A percentile compares a stretch with the other conserved stretches of the same genome.
These are phyloP conservation scores for Schizothecium vesticola DNA, from an alignment of 495 filamentous ascomycete species.

Conservation along the genomic window DNA sequence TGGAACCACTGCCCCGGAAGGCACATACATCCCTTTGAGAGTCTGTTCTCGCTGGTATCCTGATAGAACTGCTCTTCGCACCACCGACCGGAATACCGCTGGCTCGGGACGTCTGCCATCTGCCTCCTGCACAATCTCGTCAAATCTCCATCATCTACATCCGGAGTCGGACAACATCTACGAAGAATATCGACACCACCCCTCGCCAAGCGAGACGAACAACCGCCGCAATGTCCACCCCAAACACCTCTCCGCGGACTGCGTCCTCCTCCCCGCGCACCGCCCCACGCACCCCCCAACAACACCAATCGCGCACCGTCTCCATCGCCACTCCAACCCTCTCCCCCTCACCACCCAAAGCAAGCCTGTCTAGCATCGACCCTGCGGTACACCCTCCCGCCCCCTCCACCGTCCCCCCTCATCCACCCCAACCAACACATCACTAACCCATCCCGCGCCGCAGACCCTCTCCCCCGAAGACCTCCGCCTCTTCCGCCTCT, in stretches of 20 bases:
- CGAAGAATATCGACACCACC: not conserved
- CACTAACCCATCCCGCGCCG: not conserved
- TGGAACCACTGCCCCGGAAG: not conserved
- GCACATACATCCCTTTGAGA: not conserved
- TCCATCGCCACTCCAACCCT: not conserved
- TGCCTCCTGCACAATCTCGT: not conserved
- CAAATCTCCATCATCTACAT: not conserved
- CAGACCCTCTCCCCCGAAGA: not conserved
- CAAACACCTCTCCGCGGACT: not conserved
- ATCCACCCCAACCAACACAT: not conserved
- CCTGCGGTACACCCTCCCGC: not conserved
- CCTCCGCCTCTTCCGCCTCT: slow-evolving; percentile 64
- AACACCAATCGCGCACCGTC: not conserved
- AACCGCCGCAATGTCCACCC: not conserved
- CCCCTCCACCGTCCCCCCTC: not conserved
- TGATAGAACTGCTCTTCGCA: not conserved
- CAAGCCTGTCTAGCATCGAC: not conserved
- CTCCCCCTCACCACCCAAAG: not conserved
- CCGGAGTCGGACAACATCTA: not conserved
- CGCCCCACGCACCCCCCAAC: not conserved
- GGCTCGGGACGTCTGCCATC: not conserved
- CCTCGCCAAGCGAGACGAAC: not conserved
- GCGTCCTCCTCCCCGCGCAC: not conserved
- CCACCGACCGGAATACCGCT: not conserved
- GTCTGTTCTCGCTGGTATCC: not conserved